phyloP scores from a whole-genome alignment of 768 basidiomycete species.

The Lactarius pseudohatsudake region DNA sequence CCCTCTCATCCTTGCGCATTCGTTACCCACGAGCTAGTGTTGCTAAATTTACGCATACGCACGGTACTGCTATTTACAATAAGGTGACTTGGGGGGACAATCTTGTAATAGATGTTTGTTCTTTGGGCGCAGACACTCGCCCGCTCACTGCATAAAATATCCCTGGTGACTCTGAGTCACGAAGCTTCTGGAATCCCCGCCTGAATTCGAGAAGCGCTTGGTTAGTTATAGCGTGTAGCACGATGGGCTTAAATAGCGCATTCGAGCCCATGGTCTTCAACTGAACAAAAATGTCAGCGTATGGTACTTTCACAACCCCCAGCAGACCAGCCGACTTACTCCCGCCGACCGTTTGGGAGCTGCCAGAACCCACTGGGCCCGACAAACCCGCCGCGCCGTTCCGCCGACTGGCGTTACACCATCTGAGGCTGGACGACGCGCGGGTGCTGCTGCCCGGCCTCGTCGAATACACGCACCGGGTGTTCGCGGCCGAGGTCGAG shows the following conservation, averaged over 20 bases:
- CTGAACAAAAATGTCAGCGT: constrained; percentile 60
- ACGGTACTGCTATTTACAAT: constrained; percentile 14
- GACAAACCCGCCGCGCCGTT: constrained; percentile 33
- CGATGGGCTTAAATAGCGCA: background rate
- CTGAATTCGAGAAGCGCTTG: background rate
- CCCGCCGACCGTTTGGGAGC: constrained; percentile 51
- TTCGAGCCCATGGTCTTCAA: background rate
- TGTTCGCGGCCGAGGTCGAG: constrained; percentile 75
- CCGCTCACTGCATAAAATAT: background rate
- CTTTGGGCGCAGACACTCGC: background rate
- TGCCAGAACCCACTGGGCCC: constrained; percentile 30
- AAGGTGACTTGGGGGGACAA: constrained; percentile 4
- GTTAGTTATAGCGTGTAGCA: background rate
- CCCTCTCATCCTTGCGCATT: constrained; percentile 17
- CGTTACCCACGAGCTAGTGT: constrained; percentile 11
- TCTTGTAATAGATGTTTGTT: constrained; percentile 17
- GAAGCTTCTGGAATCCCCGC: background rate
- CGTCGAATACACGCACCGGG: constrained; percentile 54
- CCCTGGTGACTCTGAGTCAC: background rate
- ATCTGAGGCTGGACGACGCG: constrained; percentile 38
- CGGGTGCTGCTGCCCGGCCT: constrained; percentile 46
- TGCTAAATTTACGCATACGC: constrained; percentile 13
- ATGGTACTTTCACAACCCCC: constrained; percentile 56
- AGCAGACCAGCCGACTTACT: constrained; percentile 35
- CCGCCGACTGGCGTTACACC: constrained; percentile 33